Conservation (phyloP, 2,329 filamentous ascomycete genomes). For the Monilinia aucupariae region DNA sequence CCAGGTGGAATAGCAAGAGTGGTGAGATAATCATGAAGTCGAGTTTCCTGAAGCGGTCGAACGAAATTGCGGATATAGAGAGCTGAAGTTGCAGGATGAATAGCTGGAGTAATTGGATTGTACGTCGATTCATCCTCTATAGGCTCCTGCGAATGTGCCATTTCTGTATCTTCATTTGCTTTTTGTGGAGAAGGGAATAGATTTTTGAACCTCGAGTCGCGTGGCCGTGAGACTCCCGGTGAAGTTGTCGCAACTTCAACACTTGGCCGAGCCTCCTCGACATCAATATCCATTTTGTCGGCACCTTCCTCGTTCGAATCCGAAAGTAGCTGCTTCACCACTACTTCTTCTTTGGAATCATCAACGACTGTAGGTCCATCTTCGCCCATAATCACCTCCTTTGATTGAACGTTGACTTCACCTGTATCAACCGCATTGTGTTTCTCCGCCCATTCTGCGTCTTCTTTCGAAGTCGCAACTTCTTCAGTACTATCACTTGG, state of each 20-base stretch:
- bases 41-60: conserved; percentile 68
- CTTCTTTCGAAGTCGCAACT: conserved; percentile 20
- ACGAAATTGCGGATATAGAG: conserved; percentile 89
- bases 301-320: conserved; percentile 2
- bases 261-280: conserved; percentile 9
- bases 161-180: conserved; percentile 16
- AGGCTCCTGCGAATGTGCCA: conserved; percentile 18
- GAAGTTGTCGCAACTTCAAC: conserved; percentile 7
- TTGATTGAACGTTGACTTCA: conserved; percentile 18
- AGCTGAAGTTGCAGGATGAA: conserved; percentile 67
- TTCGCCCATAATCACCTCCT: conserved; percentile 4
- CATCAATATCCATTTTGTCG: conserved; percentile 11
- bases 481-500: conserved; percentile 35
- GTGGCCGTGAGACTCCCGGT: conserved; percentile 17
- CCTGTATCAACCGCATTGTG: conserved; percentile 25
- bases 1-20: conserved; percentile 59
- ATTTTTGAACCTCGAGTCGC: conserved; percentile 45
- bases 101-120: conserved; percentile 46
- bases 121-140: conserved; percentile 26
- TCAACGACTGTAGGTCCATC: conserved; percentile 21
- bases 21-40: conserved; percentile 63
- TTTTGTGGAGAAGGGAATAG: conserved; percentile 34
- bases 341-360: conserved; percentile 22
- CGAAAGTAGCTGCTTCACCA: conserved; percentile 12
- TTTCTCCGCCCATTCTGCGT: conserved; percentile 28